Evolutionary conservation across 2,329 filamentous ascomycete genomes (phyloP), one percentile per base, ranked within the genome.

Genomic region (Diaporthe sp.): DNA sequence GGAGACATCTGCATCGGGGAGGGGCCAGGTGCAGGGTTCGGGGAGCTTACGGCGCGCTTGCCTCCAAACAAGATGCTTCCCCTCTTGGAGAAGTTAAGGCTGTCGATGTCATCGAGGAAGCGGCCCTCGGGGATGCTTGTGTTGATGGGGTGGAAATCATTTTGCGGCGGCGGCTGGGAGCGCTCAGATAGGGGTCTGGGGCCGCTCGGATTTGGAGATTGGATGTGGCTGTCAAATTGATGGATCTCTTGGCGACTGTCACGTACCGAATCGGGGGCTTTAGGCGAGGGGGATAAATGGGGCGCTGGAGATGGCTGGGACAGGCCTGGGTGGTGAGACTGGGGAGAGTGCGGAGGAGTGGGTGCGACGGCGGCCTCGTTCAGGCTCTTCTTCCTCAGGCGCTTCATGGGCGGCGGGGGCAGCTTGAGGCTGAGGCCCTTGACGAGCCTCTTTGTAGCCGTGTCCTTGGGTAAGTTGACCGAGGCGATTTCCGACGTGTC

Each of bases 51-150:
- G 15, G 79, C 79, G 75, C 80, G 85, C 80, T 88, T 88, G 72
- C 86, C 87, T 77, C 88, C 87, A 80, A 92, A 87, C 87, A 93
- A 90, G 79, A 93, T 85, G 82, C 91, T 92, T 78, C 91, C 91
- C 79, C 91, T 87, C 77, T 91, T 91, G 74, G 91, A 92, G 80
- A 93, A 93, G 78, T 87, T 87, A 78, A 93, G 82, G 74, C 86
- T 85, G 78, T 84, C 86, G 80, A 92, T 82, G 84, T 91, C 89
- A 77, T 91, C 90, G 77, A 92, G 84, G 73, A 92, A 84, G 79
- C 83, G 86, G 74, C 89, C 88, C 73, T 87, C 88, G 58, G 90
- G 90, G 79, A 92, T 91, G 75, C 84, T 81, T 67, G 91, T 88
- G 80, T 86, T 88, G 80, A 92, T 86, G 75, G 89, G 89, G 76